Conservation (phyloP, 176 grass and related monocot genomes). For the Echinochloa phyllopogon region DNA sequence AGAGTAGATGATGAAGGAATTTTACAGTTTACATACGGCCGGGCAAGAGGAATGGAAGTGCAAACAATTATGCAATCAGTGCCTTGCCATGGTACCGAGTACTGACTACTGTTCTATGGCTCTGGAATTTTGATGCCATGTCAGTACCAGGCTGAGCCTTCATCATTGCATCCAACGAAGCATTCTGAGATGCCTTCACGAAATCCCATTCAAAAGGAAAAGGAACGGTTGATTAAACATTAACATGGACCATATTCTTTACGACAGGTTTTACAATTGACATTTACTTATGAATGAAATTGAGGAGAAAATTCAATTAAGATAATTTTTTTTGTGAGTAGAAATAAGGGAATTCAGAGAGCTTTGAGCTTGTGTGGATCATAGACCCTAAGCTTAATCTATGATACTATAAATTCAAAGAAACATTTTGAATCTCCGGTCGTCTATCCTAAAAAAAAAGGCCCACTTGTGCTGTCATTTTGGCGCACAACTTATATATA, state of each 20-base stretch:
- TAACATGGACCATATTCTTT: neutral
- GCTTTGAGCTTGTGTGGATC: neutral
- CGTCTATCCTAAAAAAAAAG: neutral
- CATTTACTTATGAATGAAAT: neutral
- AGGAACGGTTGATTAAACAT: neutral
- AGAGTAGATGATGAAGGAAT: neutral
- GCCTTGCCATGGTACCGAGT: neutral
- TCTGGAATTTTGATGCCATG: slow-evolving; percentile 19
- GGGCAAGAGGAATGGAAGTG: neutral
- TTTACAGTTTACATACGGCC: neutral
- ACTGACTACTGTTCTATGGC: slow-evolving; percentile 17
- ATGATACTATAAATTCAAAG: neutral
- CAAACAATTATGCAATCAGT: slow-evolving; percentile 2
- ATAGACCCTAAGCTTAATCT: neutral
- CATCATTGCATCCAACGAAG: slow-evolving; percentile 29
- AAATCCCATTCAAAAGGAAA: neutral
- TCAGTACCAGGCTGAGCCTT: slow-evolving; percentile 11
- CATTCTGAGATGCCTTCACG: neutral
- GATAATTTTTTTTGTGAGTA: too few relatives aligned
- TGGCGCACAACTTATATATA: neutral
- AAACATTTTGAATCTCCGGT: neutral
- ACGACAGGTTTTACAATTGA: neutral
- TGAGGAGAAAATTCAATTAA: neutral
- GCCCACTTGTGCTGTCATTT: too few relatives aligned
- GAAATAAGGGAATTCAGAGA: neutral